phyloP scores from a whole-genome alignment of 2,329 filamentous ascomycete species.

The Pseudonectria foliicola region DNA sequence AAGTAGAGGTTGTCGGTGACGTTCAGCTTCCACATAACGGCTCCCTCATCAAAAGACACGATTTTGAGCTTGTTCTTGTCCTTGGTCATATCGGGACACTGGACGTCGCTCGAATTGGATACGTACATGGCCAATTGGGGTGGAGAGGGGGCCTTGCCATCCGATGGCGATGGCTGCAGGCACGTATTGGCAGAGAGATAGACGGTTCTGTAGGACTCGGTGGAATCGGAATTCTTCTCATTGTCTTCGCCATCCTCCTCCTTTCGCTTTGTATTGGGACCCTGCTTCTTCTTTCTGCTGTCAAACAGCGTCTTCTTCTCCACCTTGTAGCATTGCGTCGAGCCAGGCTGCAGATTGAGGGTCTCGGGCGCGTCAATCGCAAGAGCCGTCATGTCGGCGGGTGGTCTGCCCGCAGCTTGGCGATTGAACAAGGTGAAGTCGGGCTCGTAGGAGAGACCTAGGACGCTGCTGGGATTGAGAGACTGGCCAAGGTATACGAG shows the following conservation, averaged over 20 bases:
- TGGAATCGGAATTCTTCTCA: conserved; percentile 19
- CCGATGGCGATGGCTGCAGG: conserved; percentile 52
- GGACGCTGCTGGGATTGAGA: conserved; percentile 6
- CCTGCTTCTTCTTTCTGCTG: conserved; percentile 9
- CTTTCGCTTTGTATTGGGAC: not conserved
- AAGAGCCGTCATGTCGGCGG: conserved; percentile 41
- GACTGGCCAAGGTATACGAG: conserved; percentile 9
- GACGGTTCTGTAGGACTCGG: conserved; percentile 39
- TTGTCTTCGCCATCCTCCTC: conserved; percentile 11
- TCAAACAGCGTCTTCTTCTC: conserved; percentile 22
- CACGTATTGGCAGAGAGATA: conserved; percentile 87
- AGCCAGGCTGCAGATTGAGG: conserved; percentile 56
- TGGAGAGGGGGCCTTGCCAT: conserved; percentile 27
- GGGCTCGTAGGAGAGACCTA: conserved; percentile 44
- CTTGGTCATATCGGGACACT: conserved; percentile 21
- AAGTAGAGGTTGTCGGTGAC: conserved; percentile 66
- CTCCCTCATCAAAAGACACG: conserved; percentile 58
- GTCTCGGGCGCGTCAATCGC: conserved; percentile 58
- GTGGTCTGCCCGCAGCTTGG: conserved; percentile 55
- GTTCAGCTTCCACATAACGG: conserved; percentile 56
- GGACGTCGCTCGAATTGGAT: conserved; percentile 42
- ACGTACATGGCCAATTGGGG: conserved; percentile 75
- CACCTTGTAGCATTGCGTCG: conserved; percentile 40
- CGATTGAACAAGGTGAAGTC: conserved; percentile 55
- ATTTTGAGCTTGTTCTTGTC: conserved; percentile 19